Percentiles rank a stretch among this genome's conserved stretches.
Conservation (phyloP, 805 yeast genomes). For the Candida incommunis region DNA sequence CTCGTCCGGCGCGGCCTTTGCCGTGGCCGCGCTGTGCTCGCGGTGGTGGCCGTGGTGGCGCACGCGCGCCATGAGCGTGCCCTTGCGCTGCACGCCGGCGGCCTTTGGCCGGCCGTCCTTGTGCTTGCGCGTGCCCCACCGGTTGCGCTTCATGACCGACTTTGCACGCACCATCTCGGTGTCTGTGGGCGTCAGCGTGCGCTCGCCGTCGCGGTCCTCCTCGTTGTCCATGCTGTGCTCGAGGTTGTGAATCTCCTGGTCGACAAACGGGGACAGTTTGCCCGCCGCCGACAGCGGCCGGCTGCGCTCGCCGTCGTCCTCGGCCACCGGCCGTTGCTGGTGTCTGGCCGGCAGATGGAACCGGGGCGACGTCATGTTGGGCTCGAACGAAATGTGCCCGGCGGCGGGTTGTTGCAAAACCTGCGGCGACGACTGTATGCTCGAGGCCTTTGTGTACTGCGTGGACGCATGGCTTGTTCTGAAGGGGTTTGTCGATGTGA, state of each 20-base stretch:
- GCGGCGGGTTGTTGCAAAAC: not conserved
- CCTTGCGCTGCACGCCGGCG: constrained; percentile 9
- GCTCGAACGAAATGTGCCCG: constrained; percentile 3
- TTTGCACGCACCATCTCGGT: constrained; percentile 21
- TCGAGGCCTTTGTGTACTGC: not conserved
- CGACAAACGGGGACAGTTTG: constrained; percentile 7
- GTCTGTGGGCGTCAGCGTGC: not conserved
- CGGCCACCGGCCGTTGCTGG: constrained; percentile 2
- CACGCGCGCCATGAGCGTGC: constrained; percentile 1
- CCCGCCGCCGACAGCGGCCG: constrained; percentile 8
- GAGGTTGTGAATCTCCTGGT: constrained; percentile 4
- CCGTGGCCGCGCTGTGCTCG: constrained; percentile 3
- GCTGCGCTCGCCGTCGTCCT: constrained; percentile 5
- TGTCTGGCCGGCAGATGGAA: constrained; percentile 1
- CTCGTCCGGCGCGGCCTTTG: constrained; percentile 3
- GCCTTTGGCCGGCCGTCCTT: constrained; percentile 49
- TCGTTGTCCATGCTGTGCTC: constrained; percentile 4
- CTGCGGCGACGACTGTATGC: not conserved
- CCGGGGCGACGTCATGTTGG: not conserved
- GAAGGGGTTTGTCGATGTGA: not conserved
- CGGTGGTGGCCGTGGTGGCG: constrained; percentile 2
- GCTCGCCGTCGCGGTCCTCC: constrained; percentile 3
- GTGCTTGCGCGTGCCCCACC: constrained; percentile 87
- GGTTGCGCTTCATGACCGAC: constrained; percentile 53
- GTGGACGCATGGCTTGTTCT: not conserved